Percentiles rank a stretch among this genome's conserved stretches.
phyloP scores from a whole-genome alignment of 495 filamentous ascomycete species.

The Tuber umbilicatum region DNA sequence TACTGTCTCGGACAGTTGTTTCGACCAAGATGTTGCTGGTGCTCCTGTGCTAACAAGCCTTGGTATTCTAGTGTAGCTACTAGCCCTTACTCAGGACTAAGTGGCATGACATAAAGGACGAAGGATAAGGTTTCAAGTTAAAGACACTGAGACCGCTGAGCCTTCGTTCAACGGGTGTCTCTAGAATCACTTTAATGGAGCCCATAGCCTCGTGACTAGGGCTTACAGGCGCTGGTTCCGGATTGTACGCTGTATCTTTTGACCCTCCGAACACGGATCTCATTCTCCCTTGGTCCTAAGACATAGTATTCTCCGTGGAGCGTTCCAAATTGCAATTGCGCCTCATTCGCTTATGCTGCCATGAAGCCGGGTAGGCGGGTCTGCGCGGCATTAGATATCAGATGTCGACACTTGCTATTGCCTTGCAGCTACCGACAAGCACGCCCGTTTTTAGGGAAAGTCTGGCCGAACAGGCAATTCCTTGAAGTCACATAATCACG shows the following conservation, averaged over 20 bases:
- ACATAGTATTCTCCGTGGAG: conserved; percentile 3
- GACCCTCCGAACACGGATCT: conserved; percentile 20
- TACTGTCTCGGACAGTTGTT: background rate
- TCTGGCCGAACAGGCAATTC: background rate
- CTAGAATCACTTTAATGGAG: background rate
- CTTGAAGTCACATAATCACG: background rate
- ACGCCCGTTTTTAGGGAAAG: background rate
- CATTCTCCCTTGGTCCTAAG: conserved; percentile 20
- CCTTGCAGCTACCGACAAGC: background rate
- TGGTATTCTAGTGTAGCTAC: background rate
- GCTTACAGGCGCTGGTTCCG: background rate
- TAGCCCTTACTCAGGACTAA: background rate
- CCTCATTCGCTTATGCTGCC: conserved; percentile 24
- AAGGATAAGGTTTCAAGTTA: background rate
- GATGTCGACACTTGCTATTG: conserved; percentile 5
- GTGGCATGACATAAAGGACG: background rate
- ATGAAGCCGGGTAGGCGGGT: conserved; percentile 12
- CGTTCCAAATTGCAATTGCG: conserved; percentile 16
- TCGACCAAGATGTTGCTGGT: background rate
- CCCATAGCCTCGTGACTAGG: background rate
- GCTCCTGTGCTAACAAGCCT: background rate
- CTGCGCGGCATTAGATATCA: conserved; percentile 24
- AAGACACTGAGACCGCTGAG: background rate
- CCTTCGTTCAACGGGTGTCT: background rate
- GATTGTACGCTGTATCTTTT: background rate